Evolutionary conservation across 1,284 basidiomycete species (phyloP).

Genomic region (Vanrija humicola): DNA sequence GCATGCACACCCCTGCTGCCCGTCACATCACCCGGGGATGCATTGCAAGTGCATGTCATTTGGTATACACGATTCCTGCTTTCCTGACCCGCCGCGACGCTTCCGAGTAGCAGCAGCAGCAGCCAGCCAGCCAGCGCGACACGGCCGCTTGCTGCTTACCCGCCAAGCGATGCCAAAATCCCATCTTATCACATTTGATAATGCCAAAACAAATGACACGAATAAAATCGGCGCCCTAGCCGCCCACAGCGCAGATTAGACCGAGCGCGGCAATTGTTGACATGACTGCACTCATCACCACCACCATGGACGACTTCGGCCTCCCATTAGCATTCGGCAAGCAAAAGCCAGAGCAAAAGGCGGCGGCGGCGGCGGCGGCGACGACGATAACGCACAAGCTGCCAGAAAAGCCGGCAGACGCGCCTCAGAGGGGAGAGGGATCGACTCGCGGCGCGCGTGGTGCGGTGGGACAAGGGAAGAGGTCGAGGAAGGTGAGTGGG

Average conservation of each 20-base stretch:
- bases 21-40: too few relatives aligned
- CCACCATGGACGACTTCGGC: slow-evolving; percentile 30
- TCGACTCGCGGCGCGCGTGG: slow-evolving; percentile 26
- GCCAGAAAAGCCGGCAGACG: too few relatives aligned
- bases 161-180: too few relatives aligned
- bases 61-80: neutral
- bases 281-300: neutral
- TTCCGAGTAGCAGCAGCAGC: too few relatives aligned
- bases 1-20: neutral
- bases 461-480: slow-evolving; percentile 26
- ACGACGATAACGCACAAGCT: too few relatives aligned
- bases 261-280: neutral
- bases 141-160: neutral
- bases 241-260: too few relatives aligned
- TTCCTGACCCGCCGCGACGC: neutral
- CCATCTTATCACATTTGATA: too few relatives aligned
- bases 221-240: neutral
- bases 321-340: slow-evolving; percentile 38
- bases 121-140: too few relatives aligned
- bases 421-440: slow-evolving; percentile 1
- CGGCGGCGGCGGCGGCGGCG: neutral
- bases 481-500: slow-evolving; percentile 4
- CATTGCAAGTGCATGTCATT: neutral
- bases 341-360: neutral
- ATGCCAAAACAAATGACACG: too few relatives aligned